These are phyloP conservation scores for Skeletonema tropicum DNA, from an alignment of 108 stramenopile species.

Conservation along the genomic window DNA sequence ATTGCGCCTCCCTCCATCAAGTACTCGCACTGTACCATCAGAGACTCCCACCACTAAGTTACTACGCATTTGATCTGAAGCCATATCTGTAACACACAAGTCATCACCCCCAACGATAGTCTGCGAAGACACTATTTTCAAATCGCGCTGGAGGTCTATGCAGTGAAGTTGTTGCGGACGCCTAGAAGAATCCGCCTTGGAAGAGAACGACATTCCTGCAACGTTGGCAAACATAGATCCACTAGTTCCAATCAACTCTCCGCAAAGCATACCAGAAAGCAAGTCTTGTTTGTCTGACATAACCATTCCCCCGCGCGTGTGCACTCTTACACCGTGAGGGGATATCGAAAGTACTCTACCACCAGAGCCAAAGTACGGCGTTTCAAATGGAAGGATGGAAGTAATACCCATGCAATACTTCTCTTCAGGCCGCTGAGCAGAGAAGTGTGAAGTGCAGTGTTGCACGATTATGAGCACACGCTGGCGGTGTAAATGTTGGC, in stretches of 20 bases:
- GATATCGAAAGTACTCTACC: conserved; percentile 67
- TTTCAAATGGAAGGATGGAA: conserved; percentile 46
- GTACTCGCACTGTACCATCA: conserved; percentile 78
- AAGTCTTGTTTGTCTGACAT: conserved; percentile 58
- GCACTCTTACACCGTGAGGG: conserved; percentile 71
- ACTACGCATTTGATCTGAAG: conserved; percentile 53
- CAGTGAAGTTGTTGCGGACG: conserved; percentile 60
- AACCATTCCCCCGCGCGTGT: conserved; percentile 71
- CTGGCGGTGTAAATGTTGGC: conserved; percentile 56
- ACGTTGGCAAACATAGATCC: conserved; percentile 53
- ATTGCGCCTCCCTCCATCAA: conserved; percentile 68
- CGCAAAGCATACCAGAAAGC: conserved; percentile 57
- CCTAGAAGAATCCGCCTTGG: neutral
- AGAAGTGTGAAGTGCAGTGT: neutral
- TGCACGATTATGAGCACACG: conserved; percentile 6
- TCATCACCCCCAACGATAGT: conserved; percentile 41
- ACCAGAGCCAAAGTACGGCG: conserved; percentile 17
- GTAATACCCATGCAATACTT: conserved; percentile 53
- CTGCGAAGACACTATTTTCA: conserved; percentile 72
- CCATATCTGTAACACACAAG: conserved; percentile 64
- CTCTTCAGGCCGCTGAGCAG: conserved; percentile 23
- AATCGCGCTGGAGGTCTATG: conserved; percentile 71
- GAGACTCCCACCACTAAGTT: conserved; percentile 77
- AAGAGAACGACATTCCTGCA: conserved; percentile 58
- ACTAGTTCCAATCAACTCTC: conserved; percentile 18